phyloP scores from a whole-genome alignment of 1,139 yeast genomes.

The Debaryomyces sp. region DNA sequence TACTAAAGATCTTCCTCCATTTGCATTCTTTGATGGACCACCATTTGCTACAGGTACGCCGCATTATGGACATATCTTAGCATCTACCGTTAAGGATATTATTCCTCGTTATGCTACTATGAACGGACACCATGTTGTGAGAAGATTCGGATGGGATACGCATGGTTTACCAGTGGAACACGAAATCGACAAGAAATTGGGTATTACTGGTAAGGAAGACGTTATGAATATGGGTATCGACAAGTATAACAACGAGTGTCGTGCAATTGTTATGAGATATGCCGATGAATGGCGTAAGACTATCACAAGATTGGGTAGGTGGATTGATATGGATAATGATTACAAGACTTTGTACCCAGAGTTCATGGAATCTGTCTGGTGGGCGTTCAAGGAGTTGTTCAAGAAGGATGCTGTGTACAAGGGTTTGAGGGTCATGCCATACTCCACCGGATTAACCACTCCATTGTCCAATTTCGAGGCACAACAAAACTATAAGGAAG shows the following conservation, averaged over 20 bases:
- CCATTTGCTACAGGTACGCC: conserved; percentile 99
- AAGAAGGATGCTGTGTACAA: conserved; percentile 88
- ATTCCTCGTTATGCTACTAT: conserved; percentile 97
- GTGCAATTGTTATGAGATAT: conserved; percentile 96
- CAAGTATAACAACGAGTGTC: conserved; percentile 91
- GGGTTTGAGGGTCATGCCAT: conserved; percentile 98
- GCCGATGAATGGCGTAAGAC: conserved; percentile 94
- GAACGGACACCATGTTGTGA: conserved; percentile 95
- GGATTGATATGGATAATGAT: conserved; percentile 99
- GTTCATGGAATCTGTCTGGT: conserved; percentile 98
- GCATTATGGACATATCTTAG: conserved; percentile 95
- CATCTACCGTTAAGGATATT: conserved; percentile 95
- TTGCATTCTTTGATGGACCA: conserved; percentile 97
- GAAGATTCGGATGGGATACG: conserved; percentile 99
- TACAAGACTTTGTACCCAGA: conserved; percentile 95
- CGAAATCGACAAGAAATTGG: conserved; percentile 96
- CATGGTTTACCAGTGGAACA: conserved; percentile 99
- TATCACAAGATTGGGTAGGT: conserved; percentile 92
- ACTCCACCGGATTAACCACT: conserved; percentile 95
- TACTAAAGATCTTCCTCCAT: conserved; percentile 83
- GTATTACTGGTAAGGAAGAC: conserved; percentile 90
- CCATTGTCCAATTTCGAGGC: conserved; percentile 98
- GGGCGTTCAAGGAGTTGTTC: conserved; percentile 91
- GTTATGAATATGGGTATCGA: conserved; percentile 93
- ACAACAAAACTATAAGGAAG: conserved; percentile 97